Evolutionary conservation across 2,329 filamentous ascomycete species (phyloP).

Genomic region (Trichoderma atrobrunneum): DNA sequence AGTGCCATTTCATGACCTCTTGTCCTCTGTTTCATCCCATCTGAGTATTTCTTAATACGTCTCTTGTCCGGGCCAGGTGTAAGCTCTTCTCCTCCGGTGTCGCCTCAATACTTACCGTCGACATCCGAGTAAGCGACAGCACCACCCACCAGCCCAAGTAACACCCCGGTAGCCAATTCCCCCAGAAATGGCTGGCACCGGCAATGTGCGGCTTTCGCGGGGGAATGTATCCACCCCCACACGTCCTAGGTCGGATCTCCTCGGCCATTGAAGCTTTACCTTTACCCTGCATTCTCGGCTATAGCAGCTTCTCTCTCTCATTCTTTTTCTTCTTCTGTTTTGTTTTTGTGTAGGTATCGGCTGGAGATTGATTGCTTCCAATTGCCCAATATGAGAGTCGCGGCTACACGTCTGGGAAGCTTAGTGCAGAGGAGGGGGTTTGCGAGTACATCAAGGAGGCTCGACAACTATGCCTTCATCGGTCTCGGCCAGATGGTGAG

Average conservation of each 20-base stretch:
- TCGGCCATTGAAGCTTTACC: background rate
- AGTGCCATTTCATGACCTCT: background rate
- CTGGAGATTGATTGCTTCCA: background rate
- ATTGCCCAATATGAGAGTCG: constrained; percentile 24
- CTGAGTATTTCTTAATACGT: background rate
- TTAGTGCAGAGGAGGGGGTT: constrained; percentile 47
- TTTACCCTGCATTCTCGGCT: background rate
- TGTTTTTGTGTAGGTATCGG: background rate
- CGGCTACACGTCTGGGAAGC: constrained; percentile 26
- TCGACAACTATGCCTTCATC: constrained; percentile 58
- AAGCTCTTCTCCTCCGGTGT: background rate
- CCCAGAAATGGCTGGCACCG: constrained; percentile 30
- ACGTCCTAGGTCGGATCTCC: constrained; percentile 9
- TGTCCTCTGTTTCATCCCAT: background rate
- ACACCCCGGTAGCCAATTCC: background rate
- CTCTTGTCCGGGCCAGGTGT: background rate
- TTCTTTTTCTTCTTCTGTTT: background rate
- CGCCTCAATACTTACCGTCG: background rate
- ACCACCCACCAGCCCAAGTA: background rate
- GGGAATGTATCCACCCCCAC: constrained; percentile 24
- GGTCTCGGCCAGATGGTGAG: constrained; percentile 61
- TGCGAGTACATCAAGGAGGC: constrained; percentile 44
- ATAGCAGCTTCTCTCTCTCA: background rate
- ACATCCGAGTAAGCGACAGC: background rate
- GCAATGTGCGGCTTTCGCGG: constrained; percentile 38